These are phyloP conservation scores for Teunomyces aglyptinius DNA, from an alignment of 805 yeast genomes.

Conservation along the genomic window DNA sequence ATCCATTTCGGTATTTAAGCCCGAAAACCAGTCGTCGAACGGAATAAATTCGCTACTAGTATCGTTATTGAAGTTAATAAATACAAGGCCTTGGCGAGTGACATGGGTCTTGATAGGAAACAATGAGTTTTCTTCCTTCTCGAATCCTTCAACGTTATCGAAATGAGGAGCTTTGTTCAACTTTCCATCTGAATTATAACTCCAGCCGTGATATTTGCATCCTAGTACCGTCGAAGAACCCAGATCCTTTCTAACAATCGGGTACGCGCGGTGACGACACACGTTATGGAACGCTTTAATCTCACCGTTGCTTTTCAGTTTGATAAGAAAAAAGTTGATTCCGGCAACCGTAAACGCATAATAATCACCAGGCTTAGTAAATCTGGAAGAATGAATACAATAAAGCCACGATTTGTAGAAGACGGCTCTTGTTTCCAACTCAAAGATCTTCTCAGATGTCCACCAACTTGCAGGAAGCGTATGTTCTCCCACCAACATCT, in stretches of 20 bases:
- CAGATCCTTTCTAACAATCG: constrained; percentile 55
- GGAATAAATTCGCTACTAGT: constrained; percentile 42
- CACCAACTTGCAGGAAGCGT: constrained; percentile 68
- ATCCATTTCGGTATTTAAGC: constrained; percentile 49
- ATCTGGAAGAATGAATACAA: constrained; percentile 51
- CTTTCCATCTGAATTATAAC: constrained; percentile 58
- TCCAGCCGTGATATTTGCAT: constrained; percentile 66
- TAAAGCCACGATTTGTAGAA: constrained; percentile 58
- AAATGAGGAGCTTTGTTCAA: constrained; percentile 63
- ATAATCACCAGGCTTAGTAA: constrained; percentile 58
- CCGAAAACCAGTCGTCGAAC: constrained; percentile 53
- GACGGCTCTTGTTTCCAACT: constrained; percentile 56
- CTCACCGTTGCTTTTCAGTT: constrained; percentile 44
- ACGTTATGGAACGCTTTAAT: constrained; percentile 63
- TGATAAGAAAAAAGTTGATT: constrained; percentile 54
- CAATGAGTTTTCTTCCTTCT: constrained; percentile 53
- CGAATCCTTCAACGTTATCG: constrained; percentile 57
- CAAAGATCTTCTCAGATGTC: constrained; percentile 57
- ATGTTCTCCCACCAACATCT: constrained; percentile 30
- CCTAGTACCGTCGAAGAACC: constrained; percentile 60
- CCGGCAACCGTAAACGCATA: constrained; percentile 50
- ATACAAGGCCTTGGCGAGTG: constrained; percentile 56
- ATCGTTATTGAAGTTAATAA: constrained; percentile 50
- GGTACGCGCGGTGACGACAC: constrained; percentile 65
- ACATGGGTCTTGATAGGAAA: constrained; percentile 54